Evolutionary conservation across 768 basidiomycete genomes (phyloP).

Genomic region (Mycena maculata): DNA sequence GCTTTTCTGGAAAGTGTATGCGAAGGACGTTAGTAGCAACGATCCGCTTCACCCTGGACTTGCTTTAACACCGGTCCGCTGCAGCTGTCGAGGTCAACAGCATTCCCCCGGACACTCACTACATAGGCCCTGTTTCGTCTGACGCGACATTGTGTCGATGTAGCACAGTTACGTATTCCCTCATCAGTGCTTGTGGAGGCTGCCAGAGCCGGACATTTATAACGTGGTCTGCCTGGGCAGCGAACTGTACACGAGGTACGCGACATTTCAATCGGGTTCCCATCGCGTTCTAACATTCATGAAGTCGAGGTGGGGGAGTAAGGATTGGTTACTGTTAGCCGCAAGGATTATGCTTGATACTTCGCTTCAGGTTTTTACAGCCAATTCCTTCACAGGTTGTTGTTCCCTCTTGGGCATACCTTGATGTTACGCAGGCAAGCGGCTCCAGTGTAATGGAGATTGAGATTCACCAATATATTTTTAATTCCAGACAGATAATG

Average conservation of each 20-base stretch:
- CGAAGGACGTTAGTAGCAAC: conserved; percentile 45
- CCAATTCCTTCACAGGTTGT: conserved; percentile 54
- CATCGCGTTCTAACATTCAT: conserved; percentile 5
- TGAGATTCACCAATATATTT: not conserved
- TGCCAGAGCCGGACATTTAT: conserved; percentile 63
- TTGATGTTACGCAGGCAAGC: conserved; percentile 58
- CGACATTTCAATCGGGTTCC: not conserved
- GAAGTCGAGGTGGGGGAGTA: conserved; percentile 48
- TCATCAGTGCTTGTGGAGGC: conserved; percentile 68
- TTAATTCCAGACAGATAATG: conserved; percentile 22
- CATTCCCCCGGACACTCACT: conserved; percentile 54
- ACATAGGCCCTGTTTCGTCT: conserved; percentile 52
- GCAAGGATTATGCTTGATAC: not conserved
- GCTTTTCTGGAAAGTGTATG: conserved; percentile 62
- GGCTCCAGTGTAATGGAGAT: not conserved
- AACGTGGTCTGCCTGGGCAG: conserved; percentile 53
- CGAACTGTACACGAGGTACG: conserved; percentile 44
- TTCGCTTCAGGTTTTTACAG: conserved; percentile 54
- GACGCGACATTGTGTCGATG: conserved; percentile 61
- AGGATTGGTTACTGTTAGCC: conserved; percentile 24
- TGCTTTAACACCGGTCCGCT: conserved; percentile 9
- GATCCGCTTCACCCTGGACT: not conserved
- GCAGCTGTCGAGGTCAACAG: conserved; percentile 53
- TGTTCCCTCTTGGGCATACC: conserved; percentile 69
- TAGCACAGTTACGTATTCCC: conserved; percentile 67